Percentiles rank a stretch among this genome's conserved stretches.
These are phyloP conservation scores for Phytophthora pistaciae DNA, from an alignment of 352 stramenopile species.

Conservation along the genomic window DNA sequence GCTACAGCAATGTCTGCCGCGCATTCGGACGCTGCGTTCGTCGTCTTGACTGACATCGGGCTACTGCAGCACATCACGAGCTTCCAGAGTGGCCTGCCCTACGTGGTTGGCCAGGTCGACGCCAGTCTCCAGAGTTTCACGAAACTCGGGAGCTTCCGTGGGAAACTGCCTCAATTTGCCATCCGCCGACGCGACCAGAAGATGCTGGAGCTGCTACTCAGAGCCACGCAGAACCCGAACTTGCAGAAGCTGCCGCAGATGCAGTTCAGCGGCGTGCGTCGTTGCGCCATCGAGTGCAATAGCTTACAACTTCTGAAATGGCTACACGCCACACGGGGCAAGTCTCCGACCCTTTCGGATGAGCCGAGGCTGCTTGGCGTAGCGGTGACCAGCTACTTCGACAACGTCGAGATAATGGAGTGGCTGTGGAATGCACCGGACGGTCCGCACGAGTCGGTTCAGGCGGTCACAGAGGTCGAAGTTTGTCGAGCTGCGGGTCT, in stretches of 20 bases:
- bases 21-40: conserved; percentile 17
- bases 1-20: not conserved
- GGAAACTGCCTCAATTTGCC: conserved; percentile 37
- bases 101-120: conserved; percentile 29
- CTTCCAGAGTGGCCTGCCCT: conserved; percentile 35
- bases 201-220: conserved; percentile 27
- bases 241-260: conserved; percentile 24
- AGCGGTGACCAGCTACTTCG: conserved; percentile 42
- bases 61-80: conserved; percentile 35
- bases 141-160: conserved; percentile 25
- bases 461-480: conserved; percentile 21
- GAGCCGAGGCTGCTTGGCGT: conserved; percentile 18
- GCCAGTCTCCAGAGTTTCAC: conserved; percentile 24
- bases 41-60: conserved; percentile 26
- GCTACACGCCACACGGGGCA: conserved; percentile 33
- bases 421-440: conserved; percentile 29
- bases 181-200: conserved; percentile 31
- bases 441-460: conserved; percentile 21
- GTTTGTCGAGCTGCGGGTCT: conserved; percentile 36
- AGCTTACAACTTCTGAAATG: conserved; percentile 34
- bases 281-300: conserved; percentile 41
- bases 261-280: conserved; percentile 34
- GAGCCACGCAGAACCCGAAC: conserved; percentile 9
- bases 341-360: conserved; percentile 23
- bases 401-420: conserved; percentile 35